Conservation (phyloP, 257 asterid species). For the Orobanche coerulescens region DNA sequence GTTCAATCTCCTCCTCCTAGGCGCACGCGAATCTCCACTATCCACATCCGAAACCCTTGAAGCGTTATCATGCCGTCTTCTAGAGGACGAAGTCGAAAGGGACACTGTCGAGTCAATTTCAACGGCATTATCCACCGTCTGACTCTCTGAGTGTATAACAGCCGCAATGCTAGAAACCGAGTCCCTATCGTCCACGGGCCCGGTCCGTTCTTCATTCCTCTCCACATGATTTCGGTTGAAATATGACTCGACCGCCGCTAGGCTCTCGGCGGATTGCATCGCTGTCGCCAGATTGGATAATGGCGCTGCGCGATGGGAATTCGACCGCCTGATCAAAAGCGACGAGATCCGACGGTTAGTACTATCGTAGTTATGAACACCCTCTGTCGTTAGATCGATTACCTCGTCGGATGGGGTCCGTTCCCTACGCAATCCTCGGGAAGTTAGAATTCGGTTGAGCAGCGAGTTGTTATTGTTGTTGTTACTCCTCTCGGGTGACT, state of each 20-base stretch:
- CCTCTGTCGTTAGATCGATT: constrained; percentile 48
- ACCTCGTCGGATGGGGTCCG: constrained; percentile 46
- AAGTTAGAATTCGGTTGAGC: constrained; percentile 61
- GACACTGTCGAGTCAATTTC: constrained; percentile 87
- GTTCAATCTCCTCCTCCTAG: constrained; percentile 76
- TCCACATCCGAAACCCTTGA: constrained; percentile 85
- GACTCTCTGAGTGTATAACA: constrained; percentile 92
- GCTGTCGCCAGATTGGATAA: constrained; percentile 38
- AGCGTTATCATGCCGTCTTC: constrained; percentile 66
- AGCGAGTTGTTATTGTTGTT: constrained; percentile 21
- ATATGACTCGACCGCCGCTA: constrained; percentile 59
- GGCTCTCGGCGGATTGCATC: constrained; percentile 46
- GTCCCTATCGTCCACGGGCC: constrained; percentile 73
- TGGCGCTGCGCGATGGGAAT: constrained; percentile 53
- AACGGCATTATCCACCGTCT: constrained; percentile 75
- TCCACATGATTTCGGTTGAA: constrained; percentile 40
- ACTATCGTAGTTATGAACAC: not conserved
- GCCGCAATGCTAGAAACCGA: constrained; percentile 96
- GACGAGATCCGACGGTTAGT: constrained; percentile 43
- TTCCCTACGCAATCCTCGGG: constrained; percentile 76
- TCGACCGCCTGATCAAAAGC: constrained; percentile 50
- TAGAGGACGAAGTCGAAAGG: constrained; percentile 72
- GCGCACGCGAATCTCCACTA: constrained; percentile 92
- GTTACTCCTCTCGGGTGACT: constrained; percentile 66
- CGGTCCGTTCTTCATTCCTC: constrained; percentile 41